phyloP scores from a whole-genome alignment of 2,329 filamentous ascomycete genomes.

The Diaporthe velutina region DNA sequence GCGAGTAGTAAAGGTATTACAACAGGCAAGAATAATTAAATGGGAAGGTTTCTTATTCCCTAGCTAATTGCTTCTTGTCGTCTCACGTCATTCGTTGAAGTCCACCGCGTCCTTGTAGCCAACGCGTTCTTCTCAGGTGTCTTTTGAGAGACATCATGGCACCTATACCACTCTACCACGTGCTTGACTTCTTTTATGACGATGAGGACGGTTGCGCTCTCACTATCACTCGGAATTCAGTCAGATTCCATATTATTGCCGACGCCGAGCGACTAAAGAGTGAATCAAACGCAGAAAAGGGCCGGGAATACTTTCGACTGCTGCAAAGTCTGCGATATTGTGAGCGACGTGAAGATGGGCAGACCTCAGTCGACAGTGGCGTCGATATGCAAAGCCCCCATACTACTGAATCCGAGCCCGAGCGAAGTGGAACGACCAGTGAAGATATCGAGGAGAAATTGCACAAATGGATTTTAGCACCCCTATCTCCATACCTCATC shows the following conservation, averaged over 20 bases:
- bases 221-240: background rate
- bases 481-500: background rate
- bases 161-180: conserved; percentile 5
- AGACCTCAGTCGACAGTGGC: conserved; percentile 22
- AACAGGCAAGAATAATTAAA: background rate
- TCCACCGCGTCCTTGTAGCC: background rate
- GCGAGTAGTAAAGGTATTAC: background rate
- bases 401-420: background rate
- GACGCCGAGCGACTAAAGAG: background rate
- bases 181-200: conserved; percentile 32
- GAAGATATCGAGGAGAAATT: conserved; percentile 2
- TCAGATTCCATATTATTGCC: conserved; percentile 28
- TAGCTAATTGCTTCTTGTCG: background rate
- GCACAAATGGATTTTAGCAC: background rate
- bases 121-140: background rate
- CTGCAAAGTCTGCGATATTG: background rate
- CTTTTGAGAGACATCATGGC: background rate
- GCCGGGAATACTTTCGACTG: background rate
- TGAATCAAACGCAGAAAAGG: background rate
- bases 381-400: background rate
- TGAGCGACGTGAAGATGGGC: conserved; percentile 1
- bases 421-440: background rate
- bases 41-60: too few relatives aligned
- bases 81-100: too few relatives aligned
- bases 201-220: conserved; percentile 28